Percentiles rank a stretch among this genome's conserved stretches.
phyloP scores from a whole-genome alignment of 2,329 filamentous ascomycete genomes.

The Westerdykella ornata region DNA sequence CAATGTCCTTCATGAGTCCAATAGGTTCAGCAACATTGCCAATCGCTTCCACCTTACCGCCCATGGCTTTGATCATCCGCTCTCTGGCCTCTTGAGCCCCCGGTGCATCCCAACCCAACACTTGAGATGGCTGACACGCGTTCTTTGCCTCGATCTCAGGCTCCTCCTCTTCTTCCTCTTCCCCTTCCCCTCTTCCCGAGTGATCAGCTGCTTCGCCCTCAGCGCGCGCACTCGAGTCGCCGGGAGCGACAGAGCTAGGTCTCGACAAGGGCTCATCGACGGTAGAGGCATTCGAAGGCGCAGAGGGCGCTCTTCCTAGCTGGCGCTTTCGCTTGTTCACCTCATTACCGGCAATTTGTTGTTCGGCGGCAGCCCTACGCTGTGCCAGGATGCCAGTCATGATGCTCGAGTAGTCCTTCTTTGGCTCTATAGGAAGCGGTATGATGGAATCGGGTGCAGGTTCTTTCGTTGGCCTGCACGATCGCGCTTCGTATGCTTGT shows the following conservation, averaged over 20 bases:
- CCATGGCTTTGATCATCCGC: constrained; percentile 33
- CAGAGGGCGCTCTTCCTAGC: constrained; percentile 29
- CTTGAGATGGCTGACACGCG: constrained; percentile 33
- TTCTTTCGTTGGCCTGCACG: constrained; percentile 7
- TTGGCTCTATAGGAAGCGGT: constrained; percentile 10
- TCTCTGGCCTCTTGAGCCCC: constrained; percentile 31
- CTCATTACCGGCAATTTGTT: constrained; percentile 14
- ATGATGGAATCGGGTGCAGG: constrained; percentile 25
- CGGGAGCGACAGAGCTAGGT: constrained; percentile 14
- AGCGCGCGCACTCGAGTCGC: constrained; percentile 7
- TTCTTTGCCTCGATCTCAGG: constrained; percentile 10
- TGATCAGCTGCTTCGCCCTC: constrained; percentile 13
- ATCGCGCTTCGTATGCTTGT: not conserved
- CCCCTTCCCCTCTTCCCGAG: not conserved
- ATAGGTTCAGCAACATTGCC: constrained; percentile 25
- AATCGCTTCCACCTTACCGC: constrained; percentile 27
- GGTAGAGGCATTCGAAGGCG: constrained; percentile 24
- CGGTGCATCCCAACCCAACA: constrained; percentile 35
- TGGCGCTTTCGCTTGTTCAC: constrained; percentile 19
- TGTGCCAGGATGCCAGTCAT: constrained; percentile 27
- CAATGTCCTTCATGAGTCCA: constrained; percentile 31
- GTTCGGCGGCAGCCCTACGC: constrained; percentile 18
- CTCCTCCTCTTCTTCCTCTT: constrained; percentile 1
- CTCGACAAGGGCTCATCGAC: constrained; percentile 14
- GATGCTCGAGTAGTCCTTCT: constrained; percentile 29